Percentiles rank a stretch among this genome's conserved stretches.
These are phyloP conservation scores for Epicoccum sorghinum DNA, from an alignment of 2,329 filamentous ascomycete genomes.

Conservation along the genomic window DNA sequence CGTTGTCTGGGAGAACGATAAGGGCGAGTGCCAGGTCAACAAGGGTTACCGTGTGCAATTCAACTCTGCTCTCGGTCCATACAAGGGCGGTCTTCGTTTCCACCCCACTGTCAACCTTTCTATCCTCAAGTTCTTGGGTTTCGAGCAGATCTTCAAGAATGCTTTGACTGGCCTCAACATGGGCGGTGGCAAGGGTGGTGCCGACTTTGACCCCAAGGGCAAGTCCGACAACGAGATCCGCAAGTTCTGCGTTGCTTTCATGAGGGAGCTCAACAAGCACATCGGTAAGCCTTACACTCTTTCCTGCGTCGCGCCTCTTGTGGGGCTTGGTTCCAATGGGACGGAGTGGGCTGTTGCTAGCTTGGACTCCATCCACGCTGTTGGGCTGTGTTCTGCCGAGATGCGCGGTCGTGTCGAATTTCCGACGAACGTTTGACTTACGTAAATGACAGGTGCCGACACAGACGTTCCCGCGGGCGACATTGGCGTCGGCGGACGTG, in stretches of 20 bases:
- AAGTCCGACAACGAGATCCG: slow-evolving; percentile 98
- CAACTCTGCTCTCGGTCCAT: slow-evolving; percentile 96
- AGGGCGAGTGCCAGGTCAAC: slow-evolving; percentile 87
- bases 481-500: slow-evolving; percentile 89
- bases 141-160: slow-evolving; percentile 99
- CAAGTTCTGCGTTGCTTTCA: slow-evolving; percentile 94
- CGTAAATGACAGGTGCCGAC: slow-evolving; percentile 66
- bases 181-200: slow-evolving; percentile 96
- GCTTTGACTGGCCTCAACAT: slow-evolving; percentile 93
- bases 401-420: slow-evolving; percentile 4
- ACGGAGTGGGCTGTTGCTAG: slow-evolving; percentile 19
- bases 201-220: slow-evolving; percentile 99
- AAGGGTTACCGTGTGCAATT: slow-evolving; percentile 96
- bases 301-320: slow-evolving; percentile 12
- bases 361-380: slow-evolving; percentile 17
- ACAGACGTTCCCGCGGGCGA: slow-evolving; percentile 97
- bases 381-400: slow-evolving; percentile 1
- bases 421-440: slow-evolving; percentile 48
- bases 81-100: slow-evolving; percentile 96
- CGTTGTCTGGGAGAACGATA: slow-evolving; percentile 95
- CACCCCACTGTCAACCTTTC: slow-evolving; percentile 84
- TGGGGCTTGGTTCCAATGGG: slow-evolving; percentile 22
- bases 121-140: slow-evolving; percentile 93
- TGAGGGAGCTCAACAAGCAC: slow-evolving; percentile 93
- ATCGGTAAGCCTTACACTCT: slow-evolving; percentile 58